Evolutionary conservation across 108 stramenopile species (phyloP).

Genomic region (Nitzschia sp.): DNA sequence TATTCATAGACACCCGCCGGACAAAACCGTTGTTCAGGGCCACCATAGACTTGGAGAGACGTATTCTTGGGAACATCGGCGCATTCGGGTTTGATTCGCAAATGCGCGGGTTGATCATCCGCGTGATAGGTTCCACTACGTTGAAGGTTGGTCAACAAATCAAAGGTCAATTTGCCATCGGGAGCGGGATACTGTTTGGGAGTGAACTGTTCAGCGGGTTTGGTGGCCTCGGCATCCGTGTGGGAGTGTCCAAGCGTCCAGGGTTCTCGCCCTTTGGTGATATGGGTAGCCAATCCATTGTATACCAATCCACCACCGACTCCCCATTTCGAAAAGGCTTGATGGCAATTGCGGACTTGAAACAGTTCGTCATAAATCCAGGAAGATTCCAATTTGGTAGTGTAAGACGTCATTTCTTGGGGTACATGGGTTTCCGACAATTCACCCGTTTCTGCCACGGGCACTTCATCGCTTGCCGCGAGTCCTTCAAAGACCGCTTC

Average conservation of each 20-base stretch:
- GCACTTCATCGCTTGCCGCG: constrained; percentile 52
- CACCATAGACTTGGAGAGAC: constrained; percentile 87
- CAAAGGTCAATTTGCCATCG: constrained; percentile 95
- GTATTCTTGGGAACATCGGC: constrained; percentile 62
- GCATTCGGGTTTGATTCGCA: constrained; percentile 84
- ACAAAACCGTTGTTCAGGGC: constrained; percentile 97
- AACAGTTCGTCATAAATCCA: constrained; percentile 96
- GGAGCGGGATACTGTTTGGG: constrained; percentile 91
- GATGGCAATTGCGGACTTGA: constrained; percentile 95
- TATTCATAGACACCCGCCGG: constrained; percentile 97
- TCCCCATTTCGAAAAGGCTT: constrained; percentile 93
- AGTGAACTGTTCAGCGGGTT: constrained; percentile 58
- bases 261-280: constrained; percentile 92
- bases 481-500: constrained; percentile 89
- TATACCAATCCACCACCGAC: constrained; percentile 89
- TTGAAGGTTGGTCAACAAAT: constrained; percentile 94
- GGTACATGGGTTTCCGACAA: constrained; percentile 43
- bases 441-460: constrained; percentile 73
- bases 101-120: constrained; percentile 97
- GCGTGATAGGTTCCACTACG: constrained; percentile 95
- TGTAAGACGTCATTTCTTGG: constrained; percentile 58
- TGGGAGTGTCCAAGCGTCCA: constrained; percentile 86
- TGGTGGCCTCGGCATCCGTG: constrained; percentile 71
- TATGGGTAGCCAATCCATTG: constrained; percentile 88
- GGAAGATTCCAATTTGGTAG: constrained; percentile 73